Evolutionary conservation across 768 basidiomycete species (phyloP), one percentile per base, ranked within the genome.

Genomic region (Naganishia kalamii): DNA sequence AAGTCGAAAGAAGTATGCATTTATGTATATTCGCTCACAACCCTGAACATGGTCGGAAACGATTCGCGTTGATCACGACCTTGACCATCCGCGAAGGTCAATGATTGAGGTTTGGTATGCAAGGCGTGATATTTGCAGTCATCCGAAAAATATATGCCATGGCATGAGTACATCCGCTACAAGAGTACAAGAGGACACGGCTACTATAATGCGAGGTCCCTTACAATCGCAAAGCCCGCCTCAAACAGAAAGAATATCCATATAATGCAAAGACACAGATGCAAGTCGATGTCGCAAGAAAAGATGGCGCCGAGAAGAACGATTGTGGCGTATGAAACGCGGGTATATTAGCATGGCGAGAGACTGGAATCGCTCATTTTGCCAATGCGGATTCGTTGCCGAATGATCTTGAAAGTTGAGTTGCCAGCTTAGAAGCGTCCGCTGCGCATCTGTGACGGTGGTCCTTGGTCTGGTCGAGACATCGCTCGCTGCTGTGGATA

Each of bases 381-480:
- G 32, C 29, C 13, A 6, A 51, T 51, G 51, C 21, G 8, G 30
- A 37, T 19, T 29, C 17, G 11, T 13, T 35, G 51, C 15, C 19
- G 32, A 41, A 35, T 44, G 6, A n/a, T 44, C 10, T 11, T 44
- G 43, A 11, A 32, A 23, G 1, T 1, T 1, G 29, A 23, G 13
- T 12, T 37, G 37, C 32, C 30, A 33, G 23, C 37, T 41, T 57
- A 57, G 54, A 57, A 57, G 23, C 54, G 54, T 3, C 54, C 54
- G 7, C 54, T 35, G 7, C 54, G 54, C 33, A 27, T 57, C 13
- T 57, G 54, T 6, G 35, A 10, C 8, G 54, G 54, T 23, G 54
- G 54, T 23, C 35, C 54, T 35, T 57, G 54, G 23, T 57, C 35
- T 40, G 33, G 54, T 21, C 54, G 54, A 23, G 54, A 40, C 54